phyloP scores from a whole-genome alignment of 1,284 basidiomycete species.

The Trametes sp. region DNA sequence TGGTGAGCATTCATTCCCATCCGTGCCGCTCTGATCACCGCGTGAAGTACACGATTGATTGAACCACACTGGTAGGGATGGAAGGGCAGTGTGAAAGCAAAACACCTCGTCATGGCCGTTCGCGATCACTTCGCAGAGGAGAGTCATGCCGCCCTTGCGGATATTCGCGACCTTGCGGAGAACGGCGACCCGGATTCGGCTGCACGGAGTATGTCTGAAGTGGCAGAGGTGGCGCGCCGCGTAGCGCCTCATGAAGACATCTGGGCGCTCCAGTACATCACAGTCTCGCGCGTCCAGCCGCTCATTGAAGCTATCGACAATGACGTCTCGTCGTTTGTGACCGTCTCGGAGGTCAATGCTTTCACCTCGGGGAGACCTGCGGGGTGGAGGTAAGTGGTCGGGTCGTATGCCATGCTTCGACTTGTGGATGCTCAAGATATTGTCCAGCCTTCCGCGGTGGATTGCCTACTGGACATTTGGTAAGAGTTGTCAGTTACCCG shows the following conservation, averaged over 20 bases:
- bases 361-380: constrained; percentile 38
- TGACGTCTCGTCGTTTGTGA: constrained; percentile 43
- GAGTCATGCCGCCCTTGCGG: neutral
- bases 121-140: constrained; percentile 39
- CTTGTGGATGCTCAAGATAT: neutral
- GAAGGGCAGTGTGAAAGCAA: constrained; percentile 42
- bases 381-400: constrained; percentile 43
- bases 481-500: neutral
- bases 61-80: no score
- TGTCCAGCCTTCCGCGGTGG: constrained; percentile 28
- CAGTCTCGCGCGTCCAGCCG: constrained; percentile 29
- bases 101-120: constrained; percentile 42
- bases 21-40: no score
- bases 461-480: constrained; percentile 33
- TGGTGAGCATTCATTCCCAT: constrained; percentile 1
- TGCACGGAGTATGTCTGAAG: no score
- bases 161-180: neutral
- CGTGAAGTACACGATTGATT: no score
- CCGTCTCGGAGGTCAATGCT: constrained; percentile 41
- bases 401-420: neutral
- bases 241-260: constrained; percentile 11
- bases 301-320: constrained; percentile 44
- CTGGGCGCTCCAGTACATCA: constrained; percentile 37
- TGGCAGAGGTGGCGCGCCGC: no score
- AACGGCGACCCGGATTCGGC: no score